Conservation (phyloP, 345 rosid species). For the Eucalyptus leucophloia region DNA sequence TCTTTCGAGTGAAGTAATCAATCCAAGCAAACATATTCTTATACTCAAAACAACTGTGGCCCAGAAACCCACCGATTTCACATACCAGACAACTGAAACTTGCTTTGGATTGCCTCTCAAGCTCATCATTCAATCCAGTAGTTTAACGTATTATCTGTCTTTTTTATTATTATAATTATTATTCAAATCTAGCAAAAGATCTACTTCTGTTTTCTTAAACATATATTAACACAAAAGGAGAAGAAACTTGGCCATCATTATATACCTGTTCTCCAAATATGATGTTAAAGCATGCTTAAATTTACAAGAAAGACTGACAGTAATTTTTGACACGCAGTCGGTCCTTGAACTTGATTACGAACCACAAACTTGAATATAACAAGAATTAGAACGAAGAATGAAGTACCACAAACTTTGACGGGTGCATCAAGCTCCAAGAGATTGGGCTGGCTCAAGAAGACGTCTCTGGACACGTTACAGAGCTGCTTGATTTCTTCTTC, state of each 20-base stretch:
- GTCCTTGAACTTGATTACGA: not conserved
- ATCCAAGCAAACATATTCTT: not conserved
- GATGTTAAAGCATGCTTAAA: not conserved
- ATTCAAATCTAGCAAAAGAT: not conserved
- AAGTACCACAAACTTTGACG: constrained; percentile 70
- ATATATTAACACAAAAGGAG: not conserved
- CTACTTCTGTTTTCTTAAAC: not conserved
- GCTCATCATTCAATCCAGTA: not conserved
- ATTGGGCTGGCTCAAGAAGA: constrained; percentile 69
- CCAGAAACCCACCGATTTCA: not conserved
- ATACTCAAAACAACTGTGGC: not conserved
- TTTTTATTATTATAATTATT: not conserved
- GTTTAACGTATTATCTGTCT: not conserved
- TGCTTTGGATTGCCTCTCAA: not conserved
- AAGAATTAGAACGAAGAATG: not conserved
- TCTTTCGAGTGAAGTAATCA: not conserved
- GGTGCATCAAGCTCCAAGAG: constrained; percentile 79
- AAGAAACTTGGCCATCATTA: not conserved
- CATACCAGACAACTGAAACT: not conserved
- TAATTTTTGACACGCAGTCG: not conserved
- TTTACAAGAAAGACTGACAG: not conserved
- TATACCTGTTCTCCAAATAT: not conserved
- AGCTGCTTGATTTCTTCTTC: constrained; percentile 72
- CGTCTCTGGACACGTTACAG: constrained; percentile 42
- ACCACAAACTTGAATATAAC: not conserved